Conservation (phyloP, 2,329 filamentous ascomycete genomes). For the Shiraia sp. region DNA sequence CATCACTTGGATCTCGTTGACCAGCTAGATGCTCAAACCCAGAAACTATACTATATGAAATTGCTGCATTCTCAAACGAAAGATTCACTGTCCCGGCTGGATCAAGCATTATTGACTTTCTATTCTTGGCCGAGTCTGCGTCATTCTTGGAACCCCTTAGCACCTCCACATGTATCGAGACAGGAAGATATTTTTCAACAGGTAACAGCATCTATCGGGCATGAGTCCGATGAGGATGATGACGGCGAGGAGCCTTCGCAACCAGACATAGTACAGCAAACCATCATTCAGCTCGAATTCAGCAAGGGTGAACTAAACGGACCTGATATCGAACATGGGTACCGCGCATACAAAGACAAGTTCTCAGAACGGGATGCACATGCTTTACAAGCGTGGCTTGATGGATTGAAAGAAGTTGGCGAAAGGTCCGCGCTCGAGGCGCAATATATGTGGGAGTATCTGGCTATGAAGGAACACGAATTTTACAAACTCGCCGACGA, state of each 20-base stretch:
- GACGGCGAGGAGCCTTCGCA: too few species aligned
- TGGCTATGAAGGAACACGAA: constrained; percentile 18
- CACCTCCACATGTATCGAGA: too few species aligned
- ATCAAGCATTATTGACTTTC: too few species aligned
- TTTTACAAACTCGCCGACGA: constrained; percentile 17
- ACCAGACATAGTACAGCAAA: constrained; percentile 9
- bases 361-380: constrained; percentile 10
- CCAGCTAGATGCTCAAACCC: neutral
- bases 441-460: constrained; percentile 17
- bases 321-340: constrained; percentile 17
- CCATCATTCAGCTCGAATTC: constrained; percentile 16
- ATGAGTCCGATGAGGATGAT: too few species aligned
- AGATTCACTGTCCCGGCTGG: too few species aligned
- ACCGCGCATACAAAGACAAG: constrained; percentile 17
- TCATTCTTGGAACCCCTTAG: too few species aligned
- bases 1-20: constrained; percentile 5
- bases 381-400: constrained; percentile 17
- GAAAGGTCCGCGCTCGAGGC: constrained; percentile 11
- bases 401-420: constrained; percentile 13
- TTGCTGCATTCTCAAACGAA: too few species aligned
- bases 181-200: too few species aligned
- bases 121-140: too few species aligned
- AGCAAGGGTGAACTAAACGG: constrained; percentile 16
- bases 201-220: too few species aligned
- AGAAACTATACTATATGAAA: constrained; percentile 1